A percentile compares a stretch with the other conserved stretches of the same genome.
These are phyloP conservation scores for Pseudohalonectria lignicola DNA, from an alignment of 2,329 filamentous ascomycete species.

Conservation along the genomic window DNA sequence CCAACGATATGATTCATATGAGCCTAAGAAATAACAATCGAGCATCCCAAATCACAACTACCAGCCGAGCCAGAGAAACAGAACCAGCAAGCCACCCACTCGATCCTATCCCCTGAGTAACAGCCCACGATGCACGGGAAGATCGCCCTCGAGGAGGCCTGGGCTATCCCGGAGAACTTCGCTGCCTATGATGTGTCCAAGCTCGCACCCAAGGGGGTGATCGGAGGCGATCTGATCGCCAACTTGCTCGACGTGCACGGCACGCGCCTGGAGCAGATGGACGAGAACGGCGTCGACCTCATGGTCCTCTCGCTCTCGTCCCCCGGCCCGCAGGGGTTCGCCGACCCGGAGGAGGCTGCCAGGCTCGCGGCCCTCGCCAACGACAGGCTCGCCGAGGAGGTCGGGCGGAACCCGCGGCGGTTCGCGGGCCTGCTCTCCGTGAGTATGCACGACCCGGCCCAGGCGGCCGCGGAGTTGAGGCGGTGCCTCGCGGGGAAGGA, in stretches of 20 bases:
- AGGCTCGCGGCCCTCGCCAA: constrained; percentile 10
- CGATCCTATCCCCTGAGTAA: too few relatives aligned
- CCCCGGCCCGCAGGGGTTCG: constrained; percentile 9
- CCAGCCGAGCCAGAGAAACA: too few relatives aligned
- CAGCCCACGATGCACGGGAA: constrained; percentile 11
- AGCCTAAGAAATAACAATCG: too few relatives aligned
- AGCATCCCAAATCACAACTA: too few relatives aligned
- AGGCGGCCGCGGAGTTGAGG: constrained; percentile 26
- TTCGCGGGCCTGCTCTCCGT: constrained; percentile 10
- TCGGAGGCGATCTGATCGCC: constrained; percentile 10
- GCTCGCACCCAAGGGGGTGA: constrained; percentile 10
- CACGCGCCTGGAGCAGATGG: constrained; percentile 11
- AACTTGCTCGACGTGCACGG: constrained; percentile 12
- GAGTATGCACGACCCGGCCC: constrained; percentile 11
- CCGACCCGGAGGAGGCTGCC: constrained; percentile 8
- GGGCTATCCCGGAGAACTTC: constrained; percentile 12
- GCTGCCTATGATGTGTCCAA: constrained; percentile 9
- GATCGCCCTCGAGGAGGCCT: constrained; percentile 12
- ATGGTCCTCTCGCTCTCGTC: constrained; percentile 12
- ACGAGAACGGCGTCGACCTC: constrained; percentile 11
- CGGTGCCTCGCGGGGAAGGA: constrained; percentile 39
- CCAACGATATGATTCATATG: too few relatives aligned
- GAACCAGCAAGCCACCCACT: too few relatives aligned
- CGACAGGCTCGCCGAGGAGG: constrained; percentile 9
- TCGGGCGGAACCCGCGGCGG: constrained; percentile 6